These are phyloP conservation scores for Penicillium chermesinum DNA, from an alignment of 495 filamentous ascomycete species.

Conservation along the genomic window DNA sequence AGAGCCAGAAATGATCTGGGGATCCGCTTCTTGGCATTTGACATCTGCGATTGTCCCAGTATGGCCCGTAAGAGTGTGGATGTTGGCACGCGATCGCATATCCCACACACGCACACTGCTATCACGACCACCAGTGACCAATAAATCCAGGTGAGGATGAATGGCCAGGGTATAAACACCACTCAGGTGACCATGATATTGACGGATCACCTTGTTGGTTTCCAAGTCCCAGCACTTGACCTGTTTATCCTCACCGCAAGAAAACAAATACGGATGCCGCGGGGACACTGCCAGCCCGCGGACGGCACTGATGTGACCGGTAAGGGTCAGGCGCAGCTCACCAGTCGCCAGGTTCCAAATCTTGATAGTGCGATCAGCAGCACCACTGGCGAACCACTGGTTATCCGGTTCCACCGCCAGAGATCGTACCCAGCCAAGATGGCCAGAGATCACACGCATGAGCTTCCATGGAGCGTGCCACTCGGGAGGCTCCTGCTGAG, in stretches of 20 bases:
- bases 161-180: constrained; percentile 90
- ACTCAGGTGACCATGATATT: constrained; percentile 96
- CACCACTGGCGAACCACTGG: constrained; percentile 95
- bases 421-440: constrained; percentile 90
- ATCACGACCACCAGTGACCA: constrained; percentile 93
- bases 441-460: constrained; percentile 94
- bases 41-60: constrained; percentile 82
- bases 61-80: constrained; percentile 90
- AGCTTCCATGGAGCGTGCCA: constrained; percentile 99
- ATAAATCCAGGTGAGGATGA: constrained; percentile 89
- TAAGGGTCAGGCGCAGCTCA: constrained; percentile 75
- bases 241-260: constrained; percentile 99
- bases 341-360: constrained; percentile 96
- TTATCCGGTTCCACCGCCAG: constrained; percentile 93
- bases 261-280: constrained; percentile 95
- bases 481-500: constrained; percentile 72
- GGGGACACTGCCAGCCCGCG: constrained; percentile 89
- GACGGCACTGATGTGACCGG: constrained; percentile 95
- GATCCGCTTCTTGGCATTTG: constrained; percentile 92
- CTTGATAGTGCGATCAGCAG: constrained; percentile 95
- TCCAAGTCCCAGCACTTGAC: constrained; percentile 99
- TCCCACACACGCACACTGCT: constrained; percentile 96
- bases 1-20: constrained; percentile 87
- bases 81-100: constrained; percentile 92
- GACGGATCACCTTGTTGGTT: constrained; percentile 96